These are phyloP conservation scores for Leishmania mexicana DNA, from an alignment of 208 protist genomes.

Conservation along the genomic window DNA sequence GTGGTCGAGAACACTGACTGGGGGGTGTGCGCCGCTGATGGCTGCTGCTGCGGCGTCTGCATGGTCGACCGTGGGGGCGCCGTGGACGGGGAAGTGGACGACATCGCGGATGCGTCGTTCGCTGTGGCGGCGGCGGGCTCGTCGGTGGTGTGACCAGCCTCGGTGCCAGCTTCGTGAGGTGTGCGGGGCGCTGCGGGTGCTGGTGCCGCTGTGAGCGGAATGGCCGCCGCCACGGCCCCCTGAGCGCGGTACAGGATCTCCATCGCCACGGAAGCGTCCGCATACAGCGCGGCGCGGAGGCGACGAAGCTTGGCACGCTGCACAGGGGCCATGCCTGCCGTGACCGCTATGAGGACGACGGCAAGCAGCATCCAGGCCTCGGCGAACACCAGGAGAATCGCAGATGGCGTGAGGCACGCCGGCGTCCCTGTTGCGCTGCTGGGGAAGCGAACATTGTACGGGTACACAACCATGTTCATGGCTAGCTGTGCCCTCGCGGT, in stretches of 20 bases:
- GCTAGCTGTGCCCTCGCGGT: neutral
- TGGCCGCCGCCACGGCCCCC: neutral
- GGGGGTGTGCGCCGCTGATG: neutral
- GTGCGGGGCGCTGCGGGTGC: neutral
- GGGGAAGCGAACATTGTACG: neutral
- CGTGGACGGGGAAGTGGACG: neutral
- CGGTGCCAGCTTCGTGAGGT: neutral
- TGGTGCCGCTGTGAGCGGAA: neutral
- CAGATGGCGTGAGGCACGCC: neutral
- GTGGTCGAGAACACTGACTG: neutral
- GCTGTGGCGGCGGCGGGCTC: too few relatives aligned
- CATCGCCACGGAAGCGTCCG: slow-evolving; percentile 17
- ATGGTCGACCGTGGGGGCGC: neutral
- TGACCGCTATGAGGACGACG: neutral
- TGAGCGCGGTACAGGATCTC: slow-evolving; percentile 21
- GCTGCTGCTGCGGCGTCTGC: neutral
- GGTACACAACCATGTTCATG: slow-evolving; percentile 8
- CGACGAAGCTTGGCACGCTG: slow-evolving; percentile 18
- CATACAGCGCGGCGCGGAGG: slow-evolving; percentile 14
- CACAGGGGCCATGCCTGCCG: slow-evolving; percentile 9
- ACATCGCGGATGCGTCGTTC: neutral
- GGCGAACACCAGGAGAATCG: neutral
- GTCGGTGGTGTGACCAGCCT: neutral
- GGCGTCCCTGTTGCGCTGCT: too few relatives aligned
- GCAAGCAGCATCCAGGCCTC: neutral